phyloP scores from a whole-genome alignment of 2,329 filamentous ascomycete species.

The Colletotrichum sojae region DNA sequence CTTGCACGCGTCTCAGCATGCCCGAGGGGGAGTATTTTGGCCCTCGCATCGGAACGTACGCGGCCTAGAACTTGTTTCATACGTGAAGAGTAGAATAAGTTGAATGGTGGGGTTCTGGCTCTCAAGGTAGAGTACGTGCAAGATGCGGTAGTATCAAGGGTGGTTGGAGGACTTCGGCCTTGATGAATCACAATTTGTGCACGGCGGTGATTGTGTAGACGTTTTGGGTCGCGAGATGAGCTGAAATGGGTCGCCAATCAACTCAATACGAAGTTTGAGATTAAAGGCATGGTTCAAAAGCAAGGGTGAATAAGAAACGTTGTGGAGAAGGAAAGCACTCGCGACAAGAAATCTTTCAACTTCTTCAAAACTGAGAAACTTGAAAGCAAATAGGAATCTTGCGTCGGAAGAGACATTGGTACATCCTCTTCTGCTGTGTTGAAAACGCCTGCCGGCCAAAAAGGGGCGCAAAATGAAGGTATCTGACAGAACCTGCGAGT shows the following conservation, averaged over 20 bases:
- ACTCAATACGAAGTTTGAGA: background rate
- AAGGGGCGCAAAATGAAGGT: slow-evolving; percentile 7
- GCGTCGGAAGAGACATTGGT: background rate
- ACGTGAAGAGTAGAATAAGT: background rate
- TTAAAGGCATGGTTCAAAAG: background rate
- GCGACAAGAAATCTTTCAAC: no score
- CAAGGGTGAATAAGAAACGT: background rate
- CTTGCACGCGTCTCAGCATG: slow-evolving; percentile 24
- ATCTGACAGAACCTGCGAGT: no score
- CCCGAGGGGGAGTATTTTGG: slow-evolving; percentile 31
- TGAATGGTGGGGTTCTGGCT: background rate
- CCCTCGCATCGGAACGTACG: slow-evolving; percentile 25
- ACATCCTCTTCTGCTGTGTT: background rate
- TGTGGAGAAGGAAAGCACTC: background rate
- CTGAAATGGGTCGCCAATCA: background rate
- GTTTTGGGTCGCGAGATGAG: background rate
- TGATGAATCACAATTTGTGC: background rate
- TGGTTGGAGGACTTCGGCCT: no score
- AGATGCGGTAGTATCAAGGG: no score
- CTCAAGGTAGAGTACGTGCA: no score
- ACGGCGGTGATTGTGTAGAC: no score
- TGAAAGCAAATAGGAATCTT: background rate
- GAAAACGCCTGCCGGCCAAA: background rate
- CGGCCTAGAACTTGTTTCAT: background rate
- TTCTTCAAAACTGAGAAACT: no score